A percentile compares a stretch with the other conserved stretches of the same genome.
Conservation (phyloP, 2,329 filamentous ascomycete genomes). For the Drechslera avenae region DNA sequence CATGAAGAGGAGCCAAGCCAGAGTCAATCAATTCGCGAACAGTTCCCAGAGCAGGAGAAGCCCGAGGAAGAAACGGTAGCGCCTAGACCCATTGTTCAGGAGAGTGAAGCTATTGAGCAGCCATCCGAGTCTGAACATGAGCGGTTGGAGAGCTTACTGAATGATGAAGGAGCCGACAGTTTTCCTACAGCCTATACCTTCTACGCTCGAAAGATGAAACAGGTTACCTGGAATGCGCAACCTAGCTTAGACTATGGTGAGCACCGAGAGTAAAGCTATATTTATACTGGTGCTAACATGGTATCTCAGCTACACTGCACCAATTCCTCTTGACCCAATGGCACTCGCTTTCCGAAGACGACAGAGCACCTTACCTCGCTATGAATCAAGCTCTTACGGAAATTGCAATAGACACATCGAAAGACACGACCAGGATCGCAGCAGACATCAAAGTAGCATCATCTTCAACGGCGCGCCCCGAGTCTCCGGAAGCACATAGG, state of each 20-base stretch:
- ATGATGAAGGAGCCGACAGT: constrained; percentile 12
- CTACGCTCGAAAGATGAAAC: constrained; percentile 23
- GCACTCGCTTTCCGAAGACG: constrained; percentile 24
- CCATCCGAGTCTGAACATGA: constrained; percentile 13
- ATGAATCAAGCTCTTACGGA: constrained; percentile 17
- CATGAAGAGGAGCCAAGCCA: constrained; percentile 1
- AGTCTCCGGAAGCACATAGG: constrained; percentile 32
- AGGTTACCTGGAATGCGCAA: constrained; percentile 16
- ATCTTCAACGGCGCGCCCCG: constrained; percentile 29
- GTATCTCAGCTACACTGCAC: constrained; percentile 23
- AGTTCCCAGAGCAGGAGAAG: constrained; percentile 11
- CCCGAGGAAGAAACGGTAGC: not conserved
- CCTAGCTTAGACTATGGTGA: constrained; percentile 23
- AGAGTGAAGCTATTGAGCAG: not conserved
- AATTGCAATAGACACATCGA: constrained; percentile 7
- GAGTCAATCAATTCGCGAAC: constrained; percentile 14
- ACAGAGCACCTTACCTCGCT: constrained; percentile 23
- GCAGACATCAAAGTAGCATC: constrained; percentile 19
- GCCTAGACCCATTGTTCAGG: not conserved
- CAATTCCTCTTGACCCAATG: constrained; percentile 20
- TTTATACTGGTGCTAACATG: not conserved
- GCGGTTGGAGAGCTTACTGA: constrained; percentile 19
- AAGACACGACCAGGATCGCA: not conserved
- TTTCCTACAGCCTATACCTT: constrained; percentile 22
- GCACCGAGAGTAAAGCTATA: not conserved